A percentile compares a stretch with the other conserved stretches of the same genome.
Evolutionary conservation across 2,329 filamentous ascomycete genomes (phyloP).

Genomic region (Alternaria conjuncta): DNA sequence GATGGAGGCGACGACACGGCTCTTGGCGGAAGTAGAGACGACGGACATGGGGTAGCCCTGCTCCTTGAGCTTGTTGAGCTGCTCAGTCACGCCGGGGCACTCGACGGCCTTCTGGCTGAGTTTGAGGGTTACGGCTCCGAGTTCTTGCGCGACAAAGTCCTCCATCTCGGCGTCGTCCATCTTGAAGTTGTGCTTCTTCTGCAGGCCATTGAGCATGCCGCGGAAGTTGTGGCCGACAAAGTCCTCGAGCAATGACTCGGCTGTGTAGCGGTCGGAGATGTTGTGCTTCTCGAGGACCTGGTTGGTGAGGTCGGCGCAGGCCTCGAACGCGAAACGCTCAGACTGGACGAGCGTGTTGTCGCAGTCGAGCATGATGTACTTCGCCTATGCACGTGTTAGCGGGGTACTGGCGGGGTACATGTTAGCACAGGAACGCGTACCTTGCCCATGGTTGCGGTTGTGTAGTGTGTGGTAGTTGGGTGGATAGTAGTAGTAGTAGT

Average conservation of each 20-base stretch:
- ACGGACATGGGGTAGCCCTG: conserved; percentile 77
- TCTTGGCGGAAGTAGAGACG: conserved; percentile 79
- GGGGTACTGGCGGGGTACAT: conserved; percentile 25
- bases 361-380: conserved; percentile 62
- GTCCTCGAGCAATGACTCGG: conserved; percentile 77
- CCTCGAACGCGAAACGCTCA: conserved; percentile 89
- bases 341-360: conserved; percentile 94
- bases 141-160: conserved; percentile 75
- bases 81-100: conserved; percentile 71
- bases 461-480: conserved; percentile 7
- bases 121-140: conserved; percentile 83
- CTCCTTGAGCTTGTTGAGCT: conserved; percentile 69
- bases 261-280: conserved; percentile 74
- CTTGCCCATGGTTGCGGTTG: conserved; percentile 42
- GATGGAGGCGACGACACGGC: conserved; percentile 78
- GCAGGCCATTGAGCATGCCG: conserved; percentile 81
- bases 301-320: conserved; percentile 88
- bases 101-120: conserved; percentile 71
- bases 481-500: conserved; percentile 10
- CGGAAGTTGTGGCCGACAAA: conserved; percentile 96
- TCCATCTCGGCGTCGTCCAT: conserved; percentile 74
- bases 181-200: conserved; percentile 76
- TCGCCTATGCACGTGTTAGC: conserved; percentile 46
- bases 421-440: conserved; percentile 18
- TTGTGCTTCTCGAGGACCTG: conserved; percentile 74